A percentile compares a stretch with the other conserved stretches of the same genome.
These are phyloP conservation scores for Achaetomium macrosporum DNA, from an alignment of 2,329 filamentous ascomycete species.

Conservation along the genomic window DNA sequence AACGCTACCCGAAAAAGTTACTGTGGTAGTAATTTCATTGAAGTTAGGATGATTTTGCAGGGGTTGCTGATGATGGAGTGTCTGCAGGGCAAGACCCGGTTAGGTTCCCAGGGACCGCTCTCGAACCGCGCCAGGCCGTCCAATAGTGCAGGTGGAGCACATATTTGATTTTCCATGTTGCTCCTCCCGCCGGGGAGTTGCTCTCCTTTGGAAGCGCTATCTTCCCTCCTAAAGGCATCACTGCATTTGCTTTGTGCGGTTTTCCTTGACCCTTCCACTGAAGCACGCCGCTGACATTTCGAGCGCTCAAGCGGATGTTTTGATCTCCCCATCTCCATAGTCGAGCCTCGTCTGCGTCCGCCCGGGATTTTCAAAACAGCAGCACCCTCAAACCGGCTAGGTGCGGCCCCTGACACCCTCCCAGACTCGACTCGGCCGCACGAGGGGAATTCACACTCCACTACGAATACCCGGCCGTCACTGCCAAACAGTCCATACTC, in stretches of 20 bases:
- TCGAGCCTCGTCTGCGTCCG: not conserved
- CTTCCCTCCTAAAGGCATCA: not conserved
- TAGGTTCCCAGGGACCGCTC: conserved; percentile 17
- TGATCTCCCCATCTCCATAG: too few species aligned
- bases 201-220: not conserved
- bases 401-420: conserved; percentile 2
- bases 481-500: too few species aligned
- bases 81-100: conserved; percentile 11
- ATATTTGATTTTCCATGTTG: conserved; percentile 13
- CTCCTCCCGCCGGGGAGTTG: conserved; percentile 4
- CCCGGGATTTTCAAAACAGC: not conserved
- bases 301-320: too few species aligned
- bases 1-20: not conserved
- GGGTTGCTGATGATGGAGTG: not conserved
- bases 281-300: too few species aligned
- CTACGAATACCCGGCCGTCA: too few species aligned
- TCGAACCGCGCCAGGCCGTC: conserved; percentile 6
- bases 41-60: not conserved
- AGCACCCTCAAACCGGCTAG: conserved; percentile 2
- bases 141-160: conserved; percentile 17
- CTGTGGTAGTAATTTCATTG: not conserved
- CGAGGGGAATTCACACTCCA: too few species aligned
- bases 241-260: too few species aligned
- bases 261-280: too few species aligned
- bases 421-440: not conserved